Evolutionary conservation across 306 rosid species (phyloP).

Genomic region (Prosopis cineraria): DNA sequence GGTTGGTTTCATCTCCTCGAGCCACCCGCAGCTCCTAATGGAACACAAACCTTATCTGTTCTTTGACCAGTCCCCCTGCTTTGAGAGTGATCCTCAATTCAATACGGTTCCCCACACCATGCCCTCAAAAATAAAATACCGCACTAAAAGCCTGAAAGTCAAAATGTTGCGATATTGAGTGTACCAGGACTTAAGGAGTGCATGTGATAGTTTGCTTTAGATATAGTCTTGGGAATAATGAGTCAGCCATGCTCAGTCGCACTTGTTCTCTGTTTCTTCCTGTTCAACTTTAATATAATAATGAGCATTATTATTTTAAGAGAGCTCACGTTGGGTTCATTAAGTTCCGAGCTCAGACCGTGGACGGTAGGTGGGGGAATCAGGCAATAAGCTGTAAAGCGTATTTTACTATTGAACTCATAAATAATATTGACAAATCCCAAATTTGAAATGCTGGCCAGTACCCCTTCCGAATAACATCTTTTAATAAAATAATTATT

Average conservation of each 20-base stretch:
- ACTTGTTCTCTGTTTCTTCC: background rate
- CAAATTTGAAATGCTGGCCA: too few relatives aligned
- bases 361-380: background rate
- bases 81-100: constrained; percentile 25
- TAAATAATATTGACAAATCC: background rate
- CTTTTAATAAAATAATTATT: too few relatives aligned
- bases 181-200: constrained; percentile 35
- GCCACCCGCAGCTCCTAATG: constrained; percentile 51
- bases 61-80: constrained; percentile 40
- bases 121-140: background rate
- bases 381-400: background rate
- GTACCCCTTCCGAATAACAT: too few relatives aligned
- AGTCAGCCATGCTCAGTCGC: constrained; percentile 11
- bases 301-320: background rate
- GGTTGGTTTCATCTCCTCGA: constrained; percentile 51
- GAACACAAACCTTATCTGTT: constrained; percentile 23
- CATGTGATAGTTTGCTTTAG: constrained; percentile 40
- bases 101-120: background rate
- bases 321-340: background rate
- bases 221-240: constrained; percentile 35
- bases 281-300: constrained; percentile 24
- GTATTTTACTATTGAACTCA: background rate
- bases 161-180: constrained; percentile 24
- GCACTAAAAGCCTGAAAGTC: constrained; percentile 32
- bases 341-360: background rate